Evolutionary conservation across 2,329 filamentous ascomycete genomes (phyloP).

Genomic region (Hortaea werneckii): DNA sequence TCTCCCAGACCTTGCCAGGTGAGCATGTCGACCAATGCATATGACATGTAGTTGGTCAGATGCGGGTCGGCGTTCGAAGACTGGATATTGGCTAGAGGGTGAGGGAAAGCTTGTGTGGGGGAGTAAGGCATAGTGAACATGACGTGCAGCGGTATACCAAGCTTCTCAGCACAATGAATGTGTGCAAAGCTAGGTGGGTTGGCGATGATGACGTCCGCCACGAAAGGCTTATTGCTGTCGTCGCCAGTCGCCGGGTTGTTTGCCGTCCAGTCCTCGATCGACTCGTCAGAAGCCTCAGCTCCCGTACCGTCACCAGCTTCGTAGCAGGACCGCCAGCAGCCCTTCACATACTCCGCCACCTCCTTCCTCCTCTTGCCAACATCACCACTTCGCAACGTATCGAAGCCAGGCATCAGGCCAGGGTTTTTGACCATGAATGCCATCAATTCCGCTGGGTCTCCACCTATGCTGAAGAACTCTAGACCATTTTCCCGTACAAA

Average conservation of each 20-base stretch:
- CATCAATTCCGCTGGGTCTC: conserved; percentile 41
- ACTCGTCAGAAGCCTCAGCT: conserved; percentile 22
- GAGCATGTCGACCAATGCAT: conserved; percentile 79
- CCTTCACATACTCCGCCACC: conserved; percentile 69
- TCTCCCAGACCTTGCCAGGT: conserved; percentile 90
- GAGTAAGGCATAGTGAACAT: conserved; percentile 98
- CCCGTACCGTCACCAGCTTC: conserved; percentile 60
- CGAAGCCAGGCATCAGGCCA: conserved; percentile 72
- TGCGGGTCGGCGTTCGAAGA: conserved; percentile 63
- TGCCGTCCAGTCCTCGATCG: conserved; percentile 41
- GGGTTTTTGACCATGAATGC: conserved; percentile 90
- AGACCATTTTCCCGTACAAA: conserved; percentile 41
- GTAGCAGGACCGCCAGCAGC: conserved; percentile 79
- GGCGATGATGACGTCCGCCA: conserved; percentile 72
- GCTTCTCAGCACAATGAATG: conserved; percentile 63
- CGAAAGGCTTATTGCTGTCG: conserved; percentile 52
- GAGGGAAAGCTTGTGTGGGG: conserved; percentile 73
- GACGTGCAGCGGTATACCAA: conserved; percentile 66
- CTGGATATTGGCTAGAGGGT: conserved; percentile 75
- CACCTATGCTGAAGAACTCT: conserved; percentile 43
- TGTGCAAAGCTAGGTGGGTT: conserved; percentile 71
- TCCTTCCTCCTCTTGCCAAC: conserved; percentile 63
- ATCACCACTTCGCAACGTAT: conserved; percentile 66
- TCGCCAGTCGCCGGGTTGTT: conserved; percentile 17
- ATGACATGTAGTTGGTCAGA: conserved; percentile 75